Conservation (phyloP, 129 eudicot species). For the Artemisia annua region DNA sequence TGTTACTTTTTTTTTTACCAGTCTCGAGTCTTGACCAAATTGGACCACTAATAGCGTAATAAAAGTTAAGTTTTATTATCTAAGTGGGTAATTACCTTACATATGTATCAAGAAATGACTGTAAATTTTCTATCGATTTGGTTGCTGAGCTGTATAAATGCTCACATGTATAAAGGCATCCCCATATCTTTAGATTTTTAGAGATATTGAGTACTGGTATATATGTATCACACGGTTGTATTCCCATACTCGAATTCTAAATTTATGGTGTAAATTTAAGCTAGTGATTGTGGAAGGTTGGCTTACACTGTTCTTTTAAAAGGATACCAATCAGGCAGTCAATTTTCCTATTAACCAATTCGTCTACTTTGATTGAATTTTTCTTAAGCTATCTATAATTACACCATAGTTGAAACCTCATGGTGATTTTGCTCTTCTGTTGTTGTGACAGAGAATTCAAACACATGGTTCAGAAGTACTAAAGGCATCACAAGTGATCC, state of each 20-base stretch:
- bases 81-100: not conserved
- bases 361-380: not conserved
- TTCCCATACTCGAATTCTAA: constrained; percentile 6
- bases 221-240: not conserved
- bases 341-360: not conserved
- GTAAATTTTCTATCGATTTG: not conserved
- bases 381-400: not conserved
- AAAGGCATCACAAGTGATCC: constrained; percentile 57
- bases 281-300: constrained; percentile 6
- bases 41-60: not conserved
- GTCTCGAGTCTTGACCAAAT: not conserved
- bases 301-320: not conserved
- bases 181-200: not conserved
- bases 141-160: not conserved
- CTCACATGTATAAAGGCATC: not conserved
- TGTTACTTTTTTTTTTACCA: not conserved
- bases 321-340: not conserved
- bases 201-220: not conserved
- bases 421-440: constrained; percentile 21
- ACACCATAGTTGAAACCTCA: not conserved
- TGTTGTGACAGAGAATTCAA: constrained; percentile 52
- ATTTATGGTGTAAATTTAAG: not conserved
- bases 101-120: constrained; percentile 8
- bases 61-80: not conserved
- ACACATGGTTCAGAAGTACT: constrained; percentile 54